Conservation (phyloP, 176 grass and related monocot genomes). For the Musa troglodytarum region DNA sequence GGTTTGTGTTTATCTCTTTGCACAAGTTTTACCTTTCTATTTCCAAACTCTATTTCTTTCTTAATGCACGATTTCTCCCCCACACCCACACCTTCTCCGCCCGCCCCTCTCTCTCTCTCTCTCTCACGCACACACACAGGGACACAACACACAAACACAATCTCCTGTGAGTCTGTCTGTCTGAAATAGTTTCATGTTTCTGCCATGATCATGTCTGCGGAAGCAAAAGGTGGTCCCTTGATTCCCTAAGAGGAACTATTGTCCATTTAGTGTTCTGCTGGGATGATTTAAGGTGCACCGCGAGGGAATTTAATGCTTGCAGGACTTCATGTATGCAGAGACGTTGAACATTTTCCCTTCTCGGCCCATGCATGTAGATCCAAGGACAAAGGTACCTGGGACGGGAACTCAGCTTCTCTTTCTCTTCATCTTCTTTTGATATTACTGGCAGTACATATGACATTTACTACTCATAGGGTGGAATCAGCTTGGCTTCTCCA, state of each 20-base stretch:
- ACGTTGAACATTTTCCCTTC: slow-evolving; percentile 91
- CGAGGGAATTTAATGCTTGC: slow-evolving; percentile 20
- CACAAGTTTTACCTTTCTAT: too few species aligned
- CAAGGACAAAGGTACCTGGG: slow-evolving; percentile 36
- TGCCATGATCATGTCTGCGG: not conserved
- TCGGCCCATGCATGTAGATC: slow-evolving; percentile 66
- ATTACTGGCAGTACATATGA: not conserved
- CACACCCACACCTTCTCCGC: not conserved
- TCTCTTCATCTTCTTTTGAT: not conserved
- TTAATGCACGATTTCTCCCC: too few species aligned
- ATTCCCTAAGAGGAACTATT: slow-evolving; percentile 6
- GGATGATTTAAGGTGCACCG: slow-evolving; percentile 8
- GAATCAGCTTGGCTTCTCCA: slow-evolving; percentile 57
- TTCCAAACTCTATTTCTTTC: not conserved
- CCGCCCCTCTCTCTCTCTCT: not conserved
- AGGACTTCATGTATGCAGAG: slow-evolving; percentile 38
- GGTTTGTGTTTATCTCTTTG: slow-evolving; percentile 46
- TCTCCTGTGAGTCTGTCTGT: not conserved
- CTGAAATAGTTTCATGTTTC: not conserved
- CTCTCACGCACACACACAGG: slow-evolving; percentile 7
- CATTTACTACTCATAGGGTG: slow-evolving; percentile 33
- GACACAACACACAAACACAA: not conserved
- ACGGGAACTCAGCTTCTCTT: not conserved
- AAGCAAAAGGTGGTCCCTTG: slow-evolving; percentile 2
- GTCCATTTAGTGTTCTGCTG: slow-evolving; percentile 10